phyloP scores from a whole-genome alignment of 495 filamentous ascomycete genomes.

The Aspergillus nanangensis region DNA sequence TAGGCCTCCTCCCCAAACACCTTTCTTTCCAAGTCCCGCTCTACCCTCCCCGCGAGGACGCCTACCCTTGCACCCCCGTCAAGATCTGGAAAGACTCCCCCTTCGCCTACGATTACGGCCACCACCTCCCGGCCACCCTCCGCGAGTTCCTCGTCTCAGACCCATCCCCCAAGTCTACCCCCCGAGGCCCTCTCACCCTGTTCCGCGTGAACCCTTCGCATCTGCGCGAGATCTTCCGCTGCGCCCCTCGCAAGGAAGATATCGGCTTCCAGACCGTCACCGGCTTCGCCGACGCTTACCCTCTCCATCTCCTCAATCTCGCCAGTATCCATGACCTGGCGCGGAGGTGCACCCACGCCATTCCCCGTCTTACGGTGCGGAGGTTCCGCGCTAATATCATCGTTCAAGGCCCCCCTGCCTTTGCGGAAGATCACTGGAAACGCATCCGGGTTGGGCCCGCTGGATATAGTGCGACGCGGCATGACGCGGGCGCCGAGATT shows the following conservation, averaged over 20 bases:
- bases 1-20: conserved; percentile 20
- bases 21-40: conserved; percentile 60
- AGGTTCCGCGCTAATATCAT: conserved; percentile 87
- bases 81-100: conserved; percentile 75
- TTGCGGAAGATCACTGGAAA: conserved; percentile 78
- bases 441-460: conserved; percentile 49
- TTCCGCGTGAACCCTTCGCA: conserved; percentile 64
- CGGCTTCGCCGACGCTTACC: conserved; percentile 87
- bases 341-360: conserved; percentile 42
- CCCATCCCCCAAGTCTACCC: neutral
- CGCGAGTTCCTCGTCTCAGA: conserved; percentile 43
- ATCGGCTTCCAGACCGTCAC: conserved; percentile 73
- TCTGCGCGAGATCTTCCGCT: conserved; percentile 65
- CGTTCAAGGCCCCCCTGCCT: conserved; percentile 57
- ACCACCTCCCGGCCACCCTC: conserved; percentile 52
- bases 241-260: conserved; percentile 63
- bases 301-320: conserved; percentile 75
- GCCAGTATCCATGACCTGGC: conserved; percentile 64
- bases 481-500: conserved; percentile 24
- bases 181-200: conserved; percentile 45
- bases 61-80: conserved; percentile 59
- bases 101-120: conserved; percentile 41
- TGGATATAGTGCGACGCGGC: neutral
- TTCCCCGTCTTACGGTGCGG: conserved; percentile 58
- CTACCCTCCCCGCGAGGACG: conserved; percentile 52